A percentile compares a stretch with the other conserved stretches of the same genome.
Conservation (phyloP, 2,329 filamentous ascomycete genomes). For the Colletotrichum sansevieriae region DNA sequence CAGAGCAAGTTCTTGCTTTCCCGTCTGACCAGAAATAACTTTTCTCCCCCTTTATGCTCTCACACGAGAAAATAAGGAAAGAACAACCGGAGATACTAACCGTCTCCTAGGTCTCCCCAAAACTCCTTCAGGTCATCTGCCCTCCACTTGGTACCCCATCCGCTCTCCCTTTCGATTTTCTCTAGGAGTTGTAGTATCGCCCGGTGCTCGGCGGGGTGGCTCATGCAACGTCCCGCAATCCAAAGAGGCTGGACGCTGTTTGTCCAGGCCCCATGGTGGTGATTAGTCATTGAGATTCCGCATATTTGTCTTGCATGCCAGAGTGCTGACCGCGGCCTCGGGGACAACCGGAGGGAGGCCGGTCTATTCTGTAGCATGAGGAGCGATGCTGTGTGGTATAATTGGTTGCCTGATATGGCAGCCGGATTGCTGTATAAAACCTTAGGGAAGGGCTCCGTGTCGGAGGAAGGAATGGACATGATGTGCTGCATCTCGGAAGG, state of each 20-base stretch:
- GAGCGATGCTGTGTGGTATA: constrained; percentile 69
- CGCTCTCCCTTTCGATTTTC: constrained; percentile 64
- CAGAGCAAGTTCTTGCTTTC: constrained; percentile 16
- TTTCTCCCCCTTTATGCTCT: constrained; percentile 9
- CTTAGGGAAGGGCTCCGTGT: constrained; percentile 61
- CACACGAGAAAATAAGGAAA: constrained; percentile 15
- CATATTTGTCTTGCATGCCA: constrained; percentile 70
- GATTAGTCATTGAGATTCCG: constrained; percentile 68
- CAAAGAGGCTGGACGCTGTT: constrained; percentile 71
- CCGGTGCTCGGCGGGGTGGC: constrained; percentile 60
- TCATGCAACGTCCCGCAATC: constrained; percentile 67
- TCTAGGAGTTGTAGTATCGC: constrained; percentile 59
- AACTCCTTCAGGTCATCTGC: constrained; percentile 62
- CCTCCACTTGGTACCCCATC: constrained; percentile 67
- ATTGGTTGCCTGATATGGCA: constrained; percentile 68
- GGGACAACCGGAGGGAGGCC: constrained; percentile 38
- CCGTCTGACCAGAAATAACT: constrained; percentile 15
- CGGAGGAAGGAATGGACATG: constrained; percentile 51
- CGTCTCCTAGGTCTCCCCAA: constrained; percentile 49
- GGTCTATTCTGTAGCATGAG: constrained; percentile 62
- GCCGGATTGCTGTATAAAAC: constrained; percentile 67
- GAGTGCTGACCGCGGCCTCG: constrained; percentile 54
- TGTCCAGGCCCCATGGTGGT: constrained; percentile 67
- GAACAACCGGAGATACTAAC: constrained; percentile 38
- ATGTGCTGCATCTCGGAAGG: constrained; percentile 62